phyloP scores from a whole-genome alignment of 2,329 filamentous ascomycete species.

The Fusarium dimerum region DNA sequence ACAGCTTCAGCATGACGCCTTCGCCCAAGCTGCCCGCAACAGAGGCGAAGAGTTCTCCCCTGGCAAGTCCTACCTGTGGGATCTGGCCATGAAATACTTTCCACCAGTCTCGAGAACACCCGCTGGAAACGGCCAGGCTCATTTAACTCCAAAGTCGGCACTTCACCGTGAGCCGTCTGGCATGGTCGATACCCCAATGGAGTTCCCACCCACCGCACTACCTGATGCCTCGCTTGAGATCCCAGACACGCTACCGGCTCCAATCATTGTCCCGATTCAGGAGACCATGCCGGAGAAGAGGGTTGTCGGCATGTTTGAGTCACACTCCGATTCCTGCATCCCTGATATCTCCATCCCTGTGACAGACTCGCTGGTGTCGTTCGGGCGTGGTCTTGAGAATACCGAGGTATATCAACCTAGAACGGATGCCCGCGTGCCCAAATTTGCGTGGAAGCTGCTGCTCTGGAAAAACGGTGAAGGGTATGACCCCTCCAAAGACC shows the following conservation, averaged over 20 bases:
- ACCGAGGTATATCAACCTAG: slow-evolving; percentile 65
- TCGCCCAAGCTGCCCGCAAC: slow-evolving; percentile 50
- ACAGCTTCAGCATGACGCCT: slow-evolving; percentile 57
- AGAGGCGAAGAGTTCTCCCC: slow-evolving; percentile 56
- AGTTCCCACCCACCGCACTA: slow-evolving; percentile 35
- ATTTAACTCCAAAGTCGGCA: slow-evolving; percentile 9
- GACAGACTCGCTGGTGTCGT: slow-evolving; percentile 68
- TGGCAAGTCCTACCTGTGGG: slow-evolving; percentile 54
- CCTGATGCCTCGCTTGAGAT: slow-evolving; percentile 28
- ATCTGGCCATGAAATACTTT: slow-evolving; percentile 59
- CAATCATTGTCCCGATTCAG: slow-evolving; percentile 38
- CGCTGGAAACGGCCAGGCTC: slow-evolving; percentile 9
- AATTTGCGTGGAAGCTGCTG: slow-evolving; percentile 76
- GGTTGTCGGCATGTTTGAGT: slow-evolving; percentile 66
- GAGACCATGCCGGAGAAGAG: slow-evolving; percentile 37
- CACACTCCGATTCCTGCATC: slow-evolving; percentile 65
- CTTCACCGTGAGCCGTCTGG: slow-evolving; percentile 25
- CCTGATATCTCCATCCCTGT: slow-evolving; percentile 65
- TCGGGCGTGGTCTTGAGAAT: slow-evolving; percentile 72
- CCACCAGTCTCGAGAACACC: slow-evolving; percentile 41
- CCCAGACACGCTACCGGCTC: slow-evolving; percentile 39
- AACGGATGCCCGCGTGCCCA: slow-evolving; percentile 73
- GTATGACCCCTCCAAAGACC: slow-evolving; percentile 59
- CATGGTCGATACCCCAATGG: slow-evolving; percentile 28
- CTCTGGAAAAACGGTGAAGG: slow-evolving; percentile 69